Evolutionary conservation across 208 protist genomes (phyloP).

Genomic region (Leishmania mexicana): DNA sequence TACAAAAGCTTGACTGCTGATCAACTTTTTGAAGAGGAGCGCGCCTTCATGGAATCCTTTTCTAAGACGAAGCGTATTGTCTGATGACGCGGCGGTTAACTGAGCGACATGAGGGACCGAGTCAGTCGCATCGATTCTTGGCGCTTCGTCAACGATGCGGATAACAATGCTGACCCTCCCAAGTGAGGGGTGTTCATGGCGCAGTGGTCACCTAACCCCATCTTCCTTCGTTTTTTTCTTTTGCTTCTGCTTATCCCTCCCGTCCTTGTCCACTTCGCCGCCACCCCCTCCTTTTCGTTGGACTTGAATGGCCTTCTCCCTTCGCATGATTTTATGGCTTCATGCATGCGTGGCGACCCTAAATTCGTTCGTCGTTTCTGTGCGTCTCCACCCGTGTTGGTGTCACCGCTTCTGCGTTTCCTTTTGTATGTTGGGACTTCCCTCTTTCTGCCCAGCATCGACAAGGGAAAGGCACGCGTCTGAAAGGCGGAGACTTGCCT

Average conservation of each 20-base stretch:
- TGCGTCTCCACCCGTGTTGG: not conserved
- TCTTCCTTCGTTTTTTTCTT: constrained; percentile 4
- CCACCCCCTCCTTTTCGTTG: not conserved
- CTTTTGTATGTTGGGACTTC: not conserved
- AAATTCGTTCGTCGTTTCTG: not conserved
- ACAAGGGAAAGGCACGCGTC: not conserved
- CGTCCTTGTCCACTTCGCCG: not conserved
- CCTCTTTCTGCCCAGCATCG: not conserved
- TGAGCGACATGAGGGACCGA: not conserved
- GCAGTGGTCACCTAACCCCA: not conserved
- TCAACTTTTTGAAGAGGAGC: constrained; percentile 52
- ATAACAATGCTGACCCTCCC: not conserved
- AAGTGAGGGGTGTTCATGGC: not conserved
- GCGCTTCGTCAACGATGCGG: not conserved
- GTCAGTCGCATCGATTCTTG: not conserved
- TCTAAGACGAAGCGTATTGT: constrained; percentile 21
- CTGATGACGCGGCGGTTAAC: not conserved
- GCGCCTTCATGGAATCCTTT: constrained; percentile 56
- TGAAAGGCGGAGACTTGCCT: not conserved
- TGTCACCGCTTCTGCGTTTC: not conserved
- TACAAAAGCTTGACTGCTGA: constrained; percentile 40
- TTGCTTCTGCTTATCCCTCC: not conserved
- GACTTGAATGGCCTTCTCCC: not conserved
- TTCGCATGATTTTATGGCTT: not conserved
- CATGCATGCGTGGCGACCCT: not conserved